A percentile compares a stretch with the other conserved stretches of the same genome.
These are phyloP conservation scores for Phytopythium delawarense DNA, from an alignment of 352 stramenopile species.

Conservation along the genomic window DNA sequence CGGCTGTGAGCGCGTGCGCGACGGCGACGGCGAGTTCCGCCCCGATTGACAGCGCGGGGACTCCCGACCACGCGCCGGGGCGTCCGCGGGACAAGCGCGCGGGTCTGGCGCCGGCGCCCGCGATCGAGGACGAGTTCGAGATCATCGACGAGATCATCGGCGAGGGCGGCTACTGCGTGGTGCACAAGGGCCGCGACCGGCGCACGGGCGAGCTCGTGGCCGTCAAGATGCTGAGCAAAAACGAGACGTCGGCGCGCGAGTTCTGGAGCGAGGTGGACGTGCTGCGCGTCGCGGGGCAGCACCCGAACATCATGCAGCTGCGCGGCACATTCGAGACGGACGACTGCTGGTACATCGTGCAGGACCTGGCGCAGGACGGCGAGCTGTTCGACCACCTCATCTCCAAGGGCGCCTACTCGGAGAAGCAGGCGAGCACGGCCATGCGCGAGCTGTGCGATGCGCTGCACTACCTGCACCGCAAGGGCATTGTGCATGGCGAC, in stretches of 20 bases:
- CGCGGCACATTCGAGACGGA: conserved; percentile 70
- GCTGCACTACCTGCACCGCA: conserved; percentile 82
- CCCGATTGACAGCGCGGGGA: background rate
- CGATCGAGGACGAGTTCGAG: conserved; percentile 68
- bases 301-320: conserved; percentile 81
- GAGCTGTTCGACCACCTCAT: conserved; percentile 89
- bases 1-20: background rate
- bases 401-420: conserved; percentile 81
- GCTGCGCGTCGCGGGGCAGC: conserved; percentile 60
- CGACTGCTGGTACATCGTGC: conserved; percentile 75
- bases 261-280: conserved; percentile 85
- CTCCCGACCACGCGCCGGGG: background rate
- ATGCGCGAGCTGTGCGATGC: conserved; percentile 75
- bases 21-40: background rate
- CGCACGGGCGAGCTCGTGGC: conserved; percentile 66
- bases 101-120: conserved; percentile 7
- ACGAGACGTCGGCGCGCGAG: conserved; percentile 64
- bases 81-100: background rate
- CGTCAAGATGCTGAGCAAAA: conserved; percentile 80
- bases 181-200: conserved; percentile 64
- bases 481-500: conserved; percentile 85
- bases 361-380: conserved; percentile 78
- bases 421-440: conserved; percentile 65
- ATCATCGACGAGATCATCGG: conserved; percentile 79
- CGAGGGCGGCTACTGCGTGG: conserved; percentile 77